Evolutionary conservation across 495 filamentous ascomycete species (phyloP), one percentile per base, ranked within the genome.

Genomic region (Aspergillus funiculosus): DNA sequence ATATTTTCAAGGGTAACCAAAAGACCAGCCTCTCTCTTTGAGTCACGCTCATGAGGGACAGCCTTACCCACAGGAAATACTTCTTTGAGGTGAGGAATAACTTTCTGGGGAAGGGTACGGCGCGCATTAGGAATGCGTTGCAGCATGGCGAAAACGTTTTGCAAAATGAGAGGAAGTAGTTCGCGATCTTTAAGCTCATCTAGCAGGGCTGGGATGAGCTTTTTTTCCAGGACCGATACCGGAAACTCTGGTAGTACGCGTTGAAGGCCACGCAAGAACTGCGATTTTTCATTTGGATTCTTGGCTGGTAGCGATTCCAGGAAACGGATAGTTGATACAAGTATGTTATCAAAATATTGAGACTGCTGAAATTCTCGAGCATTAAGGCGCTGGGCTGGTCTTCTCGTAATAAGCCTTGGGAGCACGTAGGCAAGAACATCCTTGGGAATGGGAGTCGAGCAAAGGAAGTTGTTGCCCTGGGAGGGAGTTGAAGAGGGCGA

Each of bases 251-350:
- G 81, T 5, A 97, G 63, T 3, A 97, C 88, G 18, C 85, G 82
- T 41, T 85, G 82, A 20, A 98, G 68, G 0, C 94, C 94, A 39
- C 89, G 77, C 74, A 98, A 78, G 60, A 98, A 98, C 46, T 88
- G 81, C 1, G 85, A 73, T 60, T 97, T 98, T 58, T 98, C 94
- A 55, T 78, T 85, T 0, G 85, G 75, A 2, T 88, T 95, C 66
- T 98, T 98, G 28, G 89, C 84, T 1, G 92, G 90, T 39, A 98
- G 75, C 0, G 79, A 73, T 50, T 98, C 92, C 18, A 98, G 68
- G 56, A 97, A 98, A 18, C 94, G 89, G 40, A 98, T 89, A 0
- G 94, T 92, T 1, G 89, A 92, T 19, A 98, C 86, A 17, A 98
- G 73, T 39, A 95, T 89, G 59, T 96, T 97, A 61, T 97, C 88